Evolutionary conservation across 768 basidiomycete genomes (phyloP), one percentile per base, ranked within the genome.

Genomic region (Boletus speciosus): DNA sequence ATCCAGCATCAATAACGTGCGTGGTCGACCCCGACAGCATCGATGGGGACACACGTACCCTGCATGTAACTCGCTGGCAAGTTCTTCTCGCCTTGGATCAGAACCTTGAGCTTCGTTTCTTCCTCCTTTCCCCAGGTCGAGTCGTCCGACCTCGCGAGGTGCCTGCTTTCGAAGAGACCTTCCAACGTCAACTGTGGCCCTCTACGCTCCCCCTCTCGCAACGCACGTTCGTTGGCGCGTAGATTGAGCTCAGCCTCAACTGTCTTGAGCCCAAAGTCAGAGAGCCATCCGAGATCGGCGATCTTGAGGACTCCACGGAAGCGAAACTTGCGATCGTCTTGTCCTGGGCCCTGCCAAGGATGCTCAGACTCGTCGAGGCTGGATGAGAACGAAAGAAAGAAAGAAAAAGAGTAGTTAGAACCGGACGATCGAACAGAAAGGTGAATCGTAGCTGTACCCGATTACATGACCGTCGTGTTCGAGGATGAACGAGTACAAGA

Each of bases 261-360:
- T 47, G 59, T 67, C 37, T 67, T 59, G 35, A 61, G 52, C 1
- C 83, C 86, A 40, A 61, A 61, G 0, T 71, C 68, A 1, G 83
- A 79, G 21, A 88, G 76, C 77, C 82, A 84, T 1, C 66, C 58
- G 1, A 80, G 71, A 2, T 68, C 52, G 3, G 71, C 60, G 54
- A 87, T 75, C 37, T 73, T 72, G 1, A 86, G 69, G 6, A 77
- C 60, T 0, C 84, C 85, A 32, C 76, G 78, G 55, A 85, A 82
- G 11, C 75, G 70, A 19, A 83, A 75, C 46, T 32, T 60, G 54
- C 70, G 65, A 35, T 59, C 16, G 51, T 71, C 68, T 10, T 12
- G 70, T 14, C 72, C 31, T 32, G 31, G 31, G 11, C 31, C 70
- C 1, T 62, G 47, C 34, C 67, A 51, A 4, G 75, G 67, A 35